Evolutionary conservation across 2,329 filamentous ascomycete genomes (phyloP), one percentile per base, ranked within the genome.

Genomic region (Chaetomiaceae sp.): DNA sequence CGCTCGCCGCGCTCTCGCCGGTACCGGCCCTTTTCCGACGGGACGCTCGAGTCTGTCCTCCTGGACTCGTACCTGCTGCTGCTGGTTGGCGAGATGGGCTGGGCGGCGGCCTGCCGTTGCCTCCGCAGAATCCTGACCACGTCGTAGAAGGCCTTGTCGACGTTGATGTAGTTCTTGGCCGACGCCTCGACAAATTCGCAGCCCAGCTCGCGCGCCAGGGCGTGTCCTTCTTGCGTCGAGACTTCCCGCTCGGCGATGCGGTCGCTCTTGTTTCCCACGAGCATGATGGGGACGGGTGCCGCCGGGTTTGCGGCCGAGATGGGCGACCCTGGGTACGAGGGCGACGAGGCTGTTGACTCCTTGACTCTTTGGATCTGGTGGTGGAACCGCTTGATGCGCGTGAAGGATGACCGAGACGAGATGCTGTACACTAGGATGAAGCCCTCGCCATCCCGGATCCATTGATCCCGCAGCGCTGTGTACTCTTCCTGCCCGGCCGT

Each of bases 401-500:
- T 85, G 69, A 97, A 97, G 19, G 92, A 97, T 31, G 91, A 91
- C 66, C 94, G 87, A 48, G 92, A 97, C 14, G 94, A 96, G 73
- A 99, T 97, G 76, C 91, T 96, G 78, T 99, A 97, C 61, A 99
- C 94, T 57, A 99, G 80, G 27, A 99, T 89, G 69, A 97, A 97
- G 19, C 94, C 94, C 71, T 99, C 94, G 62, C 94, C 92, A 68
- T 97, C 92, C 64, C 94, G 85, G 70, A 97, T 97, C 92, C 92
- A 97, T 76, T 97, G 94, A 71, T 97, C 94, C 67, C 94, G 83
- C 65, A 97, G 77, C 43, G 94, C 94, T 59, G 92, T 96, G 74
- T 97, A 99, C 75, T 99, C 94, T 75, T 99, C 94, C 72, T 99
- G 94, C 54, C 94, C 94, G 48, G 94, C 94, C 51, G 94, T 99